Percentiles rank a stretch among this genome's conserved stretches.
Evolutionary conservation across 805 yeast genomes (phyloP).

Genomic region (Metschnikowia sp.): DNA sequence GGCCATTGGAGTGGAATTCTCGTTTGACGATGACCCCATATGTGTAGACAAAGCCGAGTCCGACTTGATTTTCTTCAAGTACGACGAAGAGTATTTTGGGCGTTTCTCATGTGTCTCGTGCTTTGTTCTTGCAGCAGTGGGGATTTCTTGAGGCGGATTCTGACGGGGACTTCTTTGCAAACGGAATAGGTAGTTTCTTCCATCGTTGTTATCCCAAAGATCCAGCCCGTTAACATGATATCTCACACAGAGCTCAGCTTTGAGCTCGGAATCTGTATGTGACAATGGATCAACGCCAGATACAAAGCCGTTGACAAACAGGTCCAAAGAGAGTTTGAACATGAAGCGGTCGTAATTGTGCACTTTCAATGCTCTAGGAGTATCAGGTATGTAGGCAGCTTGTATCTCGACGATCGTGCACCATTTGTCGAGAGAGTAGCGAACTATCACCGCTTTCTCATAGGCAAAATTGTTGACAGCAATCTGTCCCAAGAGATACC

Average conservation of each 20-base stretch:
- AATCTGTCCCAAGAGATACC: conserved; percentile 63
- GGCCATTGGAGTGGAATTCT: too few species aligned
- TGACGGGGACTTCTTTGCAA: not conserved
- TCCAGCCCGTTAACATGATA: conserved; percentile 49
- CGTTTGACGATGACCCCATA: not conserved
- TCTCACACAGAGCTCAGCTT: conserved; percentile 52
- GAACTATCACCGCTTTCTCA: conserved; percentile 61
- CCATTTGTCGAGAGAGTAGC: conserved; percentile 83
- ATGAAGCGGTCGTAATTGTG: conserved; percentile 67
- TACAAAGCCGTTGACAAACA: conserved; percentile 9
- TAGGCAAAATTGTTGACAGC: conserved; percentile 75
- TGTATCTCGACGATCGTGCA: conserved; percentile 65
- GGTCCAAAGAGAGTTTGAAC: conserved; percentile 52
- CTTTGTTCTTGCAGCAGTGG: conserved; percentile 12
- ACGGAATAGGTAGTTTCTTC: conserved; percentile 54
- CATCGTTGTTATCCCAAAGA: conserved; percentile 75
- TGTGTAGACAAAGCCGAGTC: conserved; percentile 16
- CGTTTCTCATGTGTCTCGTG: conserved; percentile 15
- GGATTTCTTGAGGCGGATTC: conserved; percentile 1
- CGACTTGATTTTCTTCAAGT: conserved; percentile 30
- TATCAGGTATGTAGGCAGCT: conserved; percentile 57
- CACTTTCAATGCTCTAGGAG: conserved; percentile 45
- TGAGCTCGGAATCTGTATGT: conserved; percentile 15
- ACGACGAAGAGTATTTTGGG: conserved; percentile 41
- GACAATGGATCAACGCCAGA: conserved; percentile 8